phyloP scores from a whole-genome alignment of 1,139 yeast species.

The Suhomyces wounanorum region DNA sequence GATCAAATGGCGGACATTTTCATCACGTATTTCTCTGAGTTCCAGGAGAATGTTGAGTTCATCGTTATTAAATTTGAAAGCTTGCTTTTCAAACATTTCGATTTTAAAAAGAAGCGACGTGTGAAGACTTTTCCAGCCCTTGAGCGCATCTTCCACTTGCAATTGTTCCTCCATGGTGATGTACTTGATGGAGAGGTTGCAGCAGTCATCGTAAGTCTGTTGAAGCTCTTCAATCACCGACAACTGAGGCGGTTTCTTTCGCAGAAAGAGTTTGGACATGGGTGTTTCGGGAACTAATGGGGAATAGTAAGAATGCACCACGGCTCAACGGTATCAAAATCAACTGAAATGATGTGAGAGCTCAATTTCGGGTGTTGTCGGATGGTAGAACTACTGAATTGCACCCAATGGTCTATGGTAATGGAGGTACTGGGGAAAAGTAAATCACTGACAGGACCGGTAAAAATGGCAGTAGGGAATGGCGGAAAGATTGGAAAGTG shows the following conservation, averaged over 20 bases:
- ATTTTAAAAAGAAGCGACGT: constrained; percentile 58
- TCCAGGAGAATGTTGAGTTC: constrained; percentile 48
- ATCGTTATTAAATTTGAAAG: constrained; percentile 36
- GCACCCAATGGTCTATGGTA: background rate
- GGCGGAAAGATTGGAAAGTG: constrained; percentile 2
- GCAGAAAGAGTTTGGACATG: constrained; percentile 50
- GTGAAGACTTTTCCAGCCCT: constrained; percentile 73
- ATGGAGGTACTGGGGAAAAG: background rate
- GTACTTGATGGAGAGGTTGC: constrained; percentile 58
- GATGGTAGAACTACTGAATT: background rate
- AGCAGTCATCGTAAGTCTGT: constrained; percentile 62
- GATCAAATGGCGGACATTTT: constrained; percentile 49
- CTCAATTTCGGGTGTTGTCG: background rate
- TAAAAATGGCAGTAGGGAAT: background rate
- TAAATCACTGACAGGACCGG: background rate
- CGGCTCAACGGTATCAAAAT: background rate
- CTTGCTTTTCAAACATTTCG: constrained; percentile 53
- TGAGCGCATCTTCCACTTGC: constrained; percentile 55
- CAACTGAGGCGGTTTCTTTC: constrained; percentile 58
- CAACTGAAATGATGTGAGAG: background rate
- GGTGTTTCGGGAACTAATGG: constrained; percentile 23
- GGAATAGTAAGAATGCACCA: background rate
- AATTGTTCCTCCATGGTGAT: constrained; percentile 58
- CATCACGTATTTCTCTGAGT: constrained; percentile 51
- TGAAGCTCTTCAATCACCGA: constrained; percentile 57